Percentiles rank a stretch among this genome's conserved stretches.
Conservation (phyloP, 2,329 filamentous ascomycete genomes). For the Penicillium vulpinum region DNA sequence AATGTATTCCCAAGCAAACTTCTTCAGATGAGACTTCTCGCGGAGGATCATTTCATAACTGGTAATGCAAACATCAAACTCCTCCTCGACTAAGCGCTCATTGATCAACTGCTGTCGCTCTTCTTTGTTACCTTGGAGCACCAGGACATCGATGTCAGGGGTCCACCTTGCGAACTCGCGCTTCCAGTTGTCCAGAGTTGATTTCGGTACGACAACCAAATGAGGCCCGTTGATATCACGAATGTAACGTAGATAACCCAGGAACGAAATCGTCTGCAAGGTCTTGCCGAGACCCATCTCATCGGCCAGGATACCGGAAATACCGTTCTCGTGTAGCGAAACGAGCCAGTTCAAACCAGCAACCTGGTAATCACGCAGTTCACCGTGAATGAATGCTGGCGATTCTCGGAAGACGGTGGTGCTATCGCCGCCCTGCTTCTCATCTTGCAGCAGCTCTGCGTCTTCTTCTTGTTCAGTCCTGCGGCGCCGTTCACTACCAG, state of each 20-base stretch:
- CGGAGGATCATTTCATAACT: conserved; percentile 99
- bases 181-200: conserved; percentile 97
- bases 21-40: conserved; percentile 91
- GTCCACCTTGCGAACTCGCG: conserved; percentile 93
- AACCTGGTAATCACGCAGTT: conserved; percentile 96
- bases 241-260: conserved; percentile 90
- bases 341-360: conserved; percentile 97
- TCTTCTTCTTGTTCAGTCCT: conserved; percentile 98
- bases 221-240: conserved; percentile 89
- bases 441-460: conserved; percentile 80
- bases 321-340: conserved; percentile 96
- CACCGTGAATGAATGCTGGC: conserved; percentile 79
- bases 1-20: conserved; percentile 99
- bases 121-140: conserved; percentile 93
- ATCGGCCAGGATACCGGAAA: conserved; percentile 94
- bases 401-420: conserved; percentile 94
- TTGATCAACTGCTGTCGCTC: conserved; percentile 86
- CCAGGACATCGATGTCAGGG: conserved; percentile 89
- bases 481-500: conserved; percentile 72
- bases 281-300: conserved; percentile 99
- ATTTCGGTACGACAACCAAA: conserved; percentile 89
- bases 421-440: conserved; percentile 80
- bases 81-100: conserved; percentile 85
- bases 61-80: conserved; percentile 97
- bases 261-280: conserved; percentile 92